A percentile compares a stretch with the other conserved stretches of the same genome.
These are phyloP conservation scores for Ascosphaera aggregata DNA, from an alignment of 2,329 filamentous ascomycete species.

Conservation along the genomic window DNA sequence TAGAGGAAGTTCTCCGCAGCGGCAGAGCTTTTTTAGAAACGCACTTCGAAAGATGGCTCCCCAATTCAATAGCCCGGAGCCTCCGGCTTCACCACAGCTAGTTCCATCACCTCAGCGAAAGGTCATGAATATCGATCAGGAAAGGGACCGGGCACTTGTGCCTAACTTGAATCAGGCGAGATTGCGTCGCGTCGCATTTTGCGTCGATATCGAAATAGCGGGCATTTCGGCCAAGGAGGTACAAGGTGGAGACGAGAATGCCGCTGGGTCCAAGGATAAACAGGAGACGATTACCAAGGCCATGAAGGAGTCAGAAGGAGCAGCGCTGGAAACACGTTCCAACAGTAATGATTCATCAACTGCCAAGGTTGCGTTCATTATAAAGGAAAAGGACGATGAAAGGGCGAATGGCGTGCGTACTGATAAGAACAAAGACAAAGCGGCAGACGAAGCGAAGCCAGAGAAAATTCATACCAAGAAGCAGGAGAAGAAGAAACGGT, in stretches of 20 bases:
- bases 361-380: slow-evolving; percentile 4
- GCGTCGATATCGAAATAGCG: slow-evolving; percentile 91
- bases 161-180: slow-evolving; percentile 59
- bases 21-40: not conserved
- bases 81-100: not conserved
- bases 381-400: not conserved
- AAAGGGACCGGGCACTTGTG: slow-evolving; percentile 57
- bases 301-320: slow-evolving; percentile 43
- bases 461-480: slow-evolving; percentile 35
- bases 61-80: not conserved
- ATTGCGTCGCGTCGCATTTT: slow-evolving; percentile 74
- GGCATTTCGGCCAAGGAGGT: slow-evolving; percentile 60
- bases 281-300: slow-evolving; percentile 9
- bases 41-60: not conserved
- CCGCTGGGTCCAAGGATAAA: slow-evolving; percentile 8
- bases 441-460: slow-evolving; percentile 15
- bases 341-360: slow-evolving; percentile 14
- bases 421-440: slow-evolving; percentile 11
- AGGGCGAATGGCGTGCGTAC: not conserved
- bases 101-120: slow-evolving; percentile 23
- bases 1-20: not conserved
- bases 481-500: slow-evolving; percentile 90
- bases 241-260: slow-evolving; percentile 20
- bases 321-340: slow-evolving; percentile 45
- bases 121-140: slow-evolving; percentile 63